Evolutionary conservation across 163 green algal genomes (phyloP), one percentile per base, ranked within the genome.

Genomic region (Trebouxiophyceae sp.): DNA sequence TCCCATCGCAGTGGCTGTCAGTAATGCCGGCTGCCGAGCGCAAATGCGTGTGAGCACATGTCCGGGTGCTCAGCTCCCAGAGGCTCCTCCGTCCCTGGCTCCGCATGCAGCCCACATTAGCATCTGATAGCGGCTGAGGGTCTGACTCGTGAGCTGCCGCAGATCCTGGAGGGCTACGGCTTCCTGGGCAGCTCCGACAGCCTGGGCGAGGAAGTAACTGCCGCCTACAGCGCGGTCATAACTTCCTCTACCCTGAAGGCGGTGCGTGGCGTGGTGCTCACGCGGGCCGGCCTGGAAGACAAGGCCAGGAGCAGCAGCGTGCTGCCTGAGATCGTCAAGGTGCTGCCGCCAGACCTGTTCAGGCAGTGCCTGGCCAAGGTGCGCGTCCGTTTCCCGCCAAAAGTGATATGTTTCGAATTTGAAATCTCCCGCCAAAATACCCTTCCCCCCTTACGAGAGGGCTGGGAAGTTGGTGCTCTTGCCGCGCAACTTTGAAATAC

Each of bases 121-220:
- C 12, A 26, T 33, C 23, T 60, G 54, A n/a, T 34, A 8, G 16
- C 39, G 16, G 19, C 19, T 33, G 54, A n/a, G n/a, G n/a, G n/a
- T n/a, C n/a, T 4, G n/a, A 22, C 24, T 27, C 8, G 30, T 24
- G 30, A 50, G 2, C 4, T n/a, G n/a, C 5, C 47, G 0, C 70
- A 87, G 84, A 72, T 91, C 34, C 65, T 92, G 69, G 85, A 90
- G 67, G 85, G 76, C 16, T 90, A 87, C 70, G 66, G 87, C 63
- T 80, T 88, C 33, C 77, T 88, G 66, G 81, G 77, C 63, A 80
- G 81, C 33, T 58, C 63, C 22, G 71, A 50, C 4, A 56, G 65
- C 6, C 71, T 89, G 44, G 71, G 69, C 1, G 69, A 77, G 54
- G 82, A 86, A 46, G 77, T 87, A 39, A 66, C 82, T 60, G 58